Evolutionary conservation across 2,329 filamentous ascomycete genomes (phyloP).

Genomic region (Microcyclospora tardicrescens): DNA sequence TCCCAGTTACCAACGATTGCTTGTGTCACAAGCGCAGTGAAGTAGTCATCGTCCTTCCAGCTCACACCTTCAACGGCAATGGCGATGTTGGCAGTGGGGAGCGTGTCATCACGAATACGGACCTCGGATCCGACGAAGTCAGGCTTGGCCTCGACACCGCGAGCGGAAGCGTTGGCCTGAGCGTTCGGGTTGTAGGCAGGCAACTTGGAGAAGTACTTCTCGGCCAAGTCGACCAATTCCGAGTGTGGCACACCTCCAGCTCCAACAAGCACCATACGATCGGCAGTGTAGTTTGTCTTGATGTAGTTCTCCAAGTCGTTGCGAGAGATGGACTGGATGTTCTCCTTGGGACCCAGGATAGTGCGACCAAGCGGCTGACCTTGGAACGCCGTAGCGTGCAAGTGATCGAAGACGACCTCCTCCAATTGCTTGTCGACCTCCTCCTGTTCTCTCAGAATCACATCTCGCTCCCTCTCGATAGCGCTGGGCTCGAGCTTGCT

Average conservation of each 20-base stretch:
- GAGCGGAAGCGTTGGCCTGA: constrained; percentile 56
- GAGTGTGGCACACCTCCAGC: constrained; percentile 88
- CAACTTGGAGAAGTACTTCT: constrained; percentile 82
- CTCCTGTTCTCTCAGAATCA: constrained; percentile 96
- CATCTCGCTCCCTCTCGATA: constrained; percentile 95
- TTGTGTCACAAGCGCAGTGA: constrained; percentile 92
- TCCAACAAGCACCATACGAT: constrained; percentile 97
- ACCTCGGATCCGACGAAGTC: constrained; percentile 96
- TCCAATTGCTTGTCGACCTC: constrained; percentile 99
- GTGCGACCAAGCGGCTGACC: constrained; percentile 91
- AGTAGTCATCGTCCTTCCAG: constrained; percentile 99
- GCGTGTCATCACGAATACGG: constrained; percentile 87
- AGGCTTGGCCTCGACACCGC: constrained; percentile 70
- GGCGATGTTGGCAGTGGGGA: constrained; percentile 93
- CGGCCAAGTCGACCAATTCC: constrained; percentile 86
- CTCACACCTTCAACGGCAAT: constrained; percentile 98
- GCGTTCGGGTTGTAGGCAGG: constrained; percentile 63
- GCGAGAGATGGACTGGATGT: constrained; percentile 91
- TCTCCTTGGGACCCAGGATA: constrained; percentile 93
- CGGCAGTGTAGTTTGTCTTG: constrained; percentile 98
- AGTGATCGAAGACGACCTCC: constrained; percentile 98
- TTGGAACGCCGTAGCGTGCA: constrained; percentile 97
- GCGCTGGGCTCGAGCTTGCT: constrained; percentile 89
- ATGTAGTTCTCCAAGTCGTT: constrained; percentile 91
- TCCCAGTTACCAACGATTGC: constrained; percentile 99